Evolutionary conservation across 164 flowering plant genomes (phyloP).

Genomic region (Echeveria elegans): DNA sequence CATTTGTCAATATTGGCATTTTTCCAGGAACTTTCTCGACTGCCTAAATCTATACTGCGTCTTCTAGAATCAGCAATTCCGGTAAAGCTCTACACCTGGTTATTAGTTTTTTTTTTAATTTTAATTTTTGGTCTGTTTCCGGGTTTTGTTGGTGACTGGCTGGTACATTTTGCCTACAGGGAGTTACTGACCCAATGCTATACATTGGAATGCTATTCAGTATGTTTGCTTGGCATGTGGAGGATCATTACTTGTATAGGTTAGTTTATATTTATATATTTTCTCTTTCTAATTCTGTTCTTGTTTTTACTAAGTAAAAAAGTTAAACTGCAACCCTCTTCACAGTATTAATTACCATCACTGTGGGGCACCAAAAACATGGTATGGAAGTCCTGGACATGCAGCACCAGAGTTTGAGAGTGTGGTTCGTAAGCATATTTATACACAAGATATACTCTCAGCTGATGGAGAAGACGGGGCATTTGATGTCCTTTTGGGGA

Average conservation of each 20-base stretch:
- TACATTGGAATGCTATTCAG: slow-evolving; percentile 98
- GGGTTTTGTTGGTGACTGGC: slow-evolving; percentile 6
- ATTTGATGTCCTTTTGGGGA: slow-evolving; percentile 87
- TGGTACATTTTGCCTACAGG: slow-evolving; percentile 57
- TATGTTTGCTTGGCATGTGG: slow-evolving; percentile 99
- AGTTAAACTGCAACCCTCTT: background rate
- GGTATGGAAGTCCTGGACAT: slow-evolving; percentile 96
- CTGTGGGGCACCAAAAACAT: slow-evolving; percentile 95
- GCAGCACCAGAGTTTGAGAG: slow-evolving; percentile 84
- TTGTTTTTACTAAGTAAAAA: background rate
- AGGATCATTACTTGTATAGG: slow-evolving; percentile 97
- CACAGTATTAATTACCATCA: slow-evolving; percentile 92
- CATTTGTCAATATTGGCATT: background rate
- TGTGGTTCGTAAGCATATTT: slow-evolving; percentile 73
- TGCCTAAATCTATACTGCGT: slow-evolving; percentile 68
- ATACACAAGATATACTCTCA: slow-evolving; percentile 58
- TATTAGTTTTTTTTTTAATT: background rate
- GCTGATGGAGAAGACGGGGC: slow-evolving; percentile 85
- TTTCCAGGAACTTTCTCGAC: slow-evolving; percentile 71
- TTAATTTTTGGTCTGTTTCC: background rate
- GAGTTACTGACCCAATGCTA: slow-evolving; percentile 98
- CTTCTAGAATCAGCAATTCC: slow-evolving; percentile 71
- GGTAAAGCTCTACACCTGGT: slow-evolving; percentile 31
- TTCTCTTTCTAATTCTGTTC: background rate
- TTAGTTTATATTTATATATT: slow-evolving; percentile 13